Evolutionary conservation across 768 basidiomycete species (phyloP), one percentile per base, ranked within the genome.

Genomic region (Boletus edulis): DNA sequence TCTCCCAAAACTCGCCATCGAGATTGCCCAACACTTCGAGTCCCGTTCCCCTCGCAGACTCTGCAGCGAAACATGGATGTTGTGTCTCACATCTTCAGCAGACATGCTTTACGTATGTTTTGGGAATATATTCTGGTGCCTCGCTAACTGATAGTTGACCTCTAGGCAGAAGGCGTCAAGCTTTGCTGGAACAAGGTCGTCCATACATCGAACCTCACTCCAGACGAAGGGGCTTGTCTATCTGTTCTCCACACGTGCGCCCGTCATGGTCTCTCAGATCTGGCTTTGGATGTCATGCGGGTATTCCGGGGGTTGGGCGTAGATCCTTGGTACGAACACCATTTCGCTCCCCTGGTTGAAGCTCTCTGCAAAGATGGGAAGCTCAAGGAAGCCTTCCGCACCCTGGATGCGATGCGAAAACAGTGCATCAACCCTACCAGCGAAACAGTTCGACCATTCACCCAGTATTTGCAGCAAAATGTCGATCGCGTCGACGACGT

Each of bases 291-390:
- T 40, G 87, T 81, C 29, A 71, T 94, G 40, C 81, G 77, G 2
- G 72, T 79, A 8, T 73, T 95, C 38, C 77, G 80, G 43, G 49
- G 57, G 11, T 69, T 80, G 9, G 77, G 78, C 15, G 69, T 82
- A 14, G 65, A 75, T 44, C 77, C 81, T n/a, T 68, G 65, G 72
- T 65, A 77, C 62, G 92, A 94, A 66, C 72, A 87, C 63, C 93
- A 95, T 66, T 83, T 91, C 61, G 82, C 88, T 1, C 83, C 91
- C 3, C 71, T 94, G 20, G 73, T 94, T 31, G 88, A 93, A 64
- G 84, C 91, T 0, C 84, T 87, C 62, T 82, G 81, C 68, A 78
- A 74, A 14, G 78, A 76, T 27, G 75, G 75, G 1, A 75, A 82
- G 41, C 61, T 91, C 41, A 78, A 81, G 48, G 83, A 89, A 34